phyloP scores from a whole-genome alignment of 2,329 filamentous ascomycete genomes.

The Botryotinia convoluta region DNA sequence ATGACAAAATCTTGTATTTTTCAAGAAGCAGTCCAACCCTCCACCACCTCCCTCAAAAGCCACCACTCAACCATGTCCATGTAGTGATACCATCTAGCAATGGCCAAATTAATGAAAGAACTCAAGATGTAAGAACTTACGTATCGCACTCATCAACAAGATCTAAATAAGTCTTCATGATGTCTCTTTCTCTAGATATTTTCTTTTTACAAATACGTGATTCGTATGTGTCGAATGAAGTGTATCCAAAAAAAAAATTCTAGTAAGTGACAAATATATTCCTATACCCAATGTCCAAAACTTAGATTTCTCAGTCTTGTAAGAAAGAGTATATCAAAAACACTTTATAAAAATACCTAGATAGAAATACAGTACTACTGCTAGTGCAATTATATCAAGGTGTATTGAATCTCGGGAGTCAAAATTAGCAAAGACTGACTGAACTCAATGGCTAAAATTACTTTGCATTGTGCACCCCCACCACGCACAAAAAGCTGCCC shows the following conservation, averaged over 20 bases:
- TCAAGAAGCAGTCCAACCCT: not conserved
- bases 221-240: not conserved
- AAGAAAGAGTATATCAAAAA: no score
- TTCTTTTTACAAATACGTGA: not conserved
- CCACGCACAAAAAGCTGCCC: not conserved
- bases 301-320: not conserved
- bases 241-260: not conserved
- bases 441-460: not conserved
- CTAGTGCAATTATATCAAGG: not conserved
- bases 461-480: not conserved
- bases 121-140: slow-evolving; percentile 42
- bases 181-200: not conserved
- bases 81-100: not conserved
- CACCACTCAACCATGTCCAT: not conserved
- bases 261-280: not conserved
- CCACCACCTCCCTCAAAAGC: not conserved
- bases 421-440: not conserved
- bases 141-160: slow-evolving; percentile 53
- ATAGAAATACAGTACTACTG: no score
- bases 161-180: slow-evolving; percentile 46
- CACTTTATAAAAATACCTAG: not conserved
- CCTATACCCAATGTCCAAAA: not conserved
- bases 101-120: not conserved
- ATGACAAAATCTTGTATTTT: not conserved
- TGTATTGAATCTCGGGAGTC: slow-evolving; percentile 8